Base-by-base conservation (phyloP, 116 monocot genomes). In the Thalassia testudinum region DNA sequence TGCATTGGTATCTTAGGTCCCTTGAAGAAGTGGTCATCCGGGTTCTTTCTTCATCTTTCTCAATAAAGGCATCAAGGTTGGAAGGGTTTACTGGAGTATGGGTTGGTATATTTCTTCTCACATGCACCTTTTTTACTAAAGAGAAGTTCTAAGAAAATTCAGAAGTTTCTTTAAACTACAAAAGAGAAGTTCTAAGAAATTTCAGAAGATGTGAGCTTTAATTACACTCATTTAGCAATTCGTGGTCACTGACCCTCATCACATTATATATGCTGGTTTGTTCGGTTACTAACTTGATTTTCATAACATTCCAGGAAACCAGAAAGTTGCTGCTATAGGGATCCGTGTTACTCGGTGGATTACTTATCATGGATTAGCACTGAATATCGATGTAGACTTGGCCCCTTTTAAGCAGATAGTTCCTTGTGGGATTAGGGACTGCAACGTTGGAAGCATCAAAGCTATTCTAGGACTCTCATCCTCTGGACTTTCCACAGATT, bases 1-100 rank as follows among this genome's bases (percentile, higher is more conserved):
- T 92, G 14, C 80, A 87, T 56, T 87, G 87, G 87, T 93, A 93
- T 66, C 75, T 93, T 59, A 75, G 92, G 60, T 87, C 80, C 26
- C 75, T 93, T 61, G 87, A 87, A 78, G 92, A 93, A 73, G 87
- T 87, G 24, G 59, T 83, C 27, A 87, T 93, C 28, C 70, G 80
- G n/a, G 71, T 62, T 2, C 80, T 92, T 60, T 58, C 61, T 10
- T 66, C n/a, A n/a, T n/a, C 80, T 1, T 87, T 92, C 68, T 78
- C 75, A 21, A 72, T 92, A 38, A 80, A 87, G 59, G 87, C 83
- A 60, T 67, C 75, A 28, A 75, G 87, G 42, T 48, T 83, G 2
- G 53, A 78, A 10, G 83, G 75, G 54, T 67, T 83, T 18, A 87
- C 92, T n/a, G 87, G 87, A 49, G 83, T 92, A 47, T 92, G 92